Base-by-base conservation (phyloP, 2,329 filamentous ascomycete genomes). In the Cryoendolithus antarcticus region DNA sequence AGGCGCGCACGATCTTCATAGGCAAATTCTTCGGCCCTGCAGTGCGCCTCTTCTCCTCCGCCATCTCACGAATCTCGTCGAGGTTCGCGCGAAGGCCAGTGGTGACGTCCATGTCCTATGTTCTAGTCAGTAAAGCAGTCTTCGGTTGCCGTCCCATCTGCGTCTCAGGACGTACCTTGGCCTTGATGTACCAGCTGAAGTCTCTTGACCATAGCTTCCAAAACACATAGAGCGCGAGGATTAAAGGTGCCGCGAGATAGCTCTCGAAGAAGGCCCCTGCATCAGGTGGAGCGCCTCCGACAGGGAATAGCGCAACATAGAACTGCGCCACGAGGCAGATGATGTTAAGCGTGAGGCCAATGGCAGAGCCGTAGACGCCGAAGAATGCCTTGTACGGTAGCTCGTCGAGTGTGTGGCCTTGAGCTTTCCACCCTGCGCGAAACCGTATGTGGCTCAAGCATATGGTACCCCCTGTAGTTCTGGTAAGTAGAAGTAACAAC, bases 381-480 rank as follows among this genome's bases (percentile, higher is more conserved):
- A 58, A 57, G 21, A 52, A 48, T 32, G 63, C 62, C 42, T 53
- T 59, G 62, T 62, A 67, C 2, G 64, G 63, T 13, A 67, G 57
- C 51, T 67, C 64, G 35, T 65, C 62, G n/a, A 65, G 36, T 6
- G 43, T 48, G 46, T 62, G 59, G 29, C 60, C 60, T 43, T 77
- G 73, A 9, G 64, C 53, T 30, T 65, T 67, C 84, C 84, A 91
- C 11, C 78, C 83, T 28, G 32, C 42, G 40, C 86, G 83, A 72
- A 94, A 94, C 41, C 86, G 84, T 55, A 94, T 91, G 61, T 94
- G 86, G 19, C 80, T 74, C 10, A 91, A 63, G 59, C 85, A 93
- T 58, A 93, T 88, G 47, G 89, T 11, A 77, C 82, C 27, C 9
- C 34, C 24, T 37, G 19, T 43, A 31, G 43, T 35, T 19, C 15